Percentiles rank a stretch among this genome's conserved stretches.
Conservation (phyloP, 805 yeast species). For the Kluyveromyces aestuarii region DNA sequence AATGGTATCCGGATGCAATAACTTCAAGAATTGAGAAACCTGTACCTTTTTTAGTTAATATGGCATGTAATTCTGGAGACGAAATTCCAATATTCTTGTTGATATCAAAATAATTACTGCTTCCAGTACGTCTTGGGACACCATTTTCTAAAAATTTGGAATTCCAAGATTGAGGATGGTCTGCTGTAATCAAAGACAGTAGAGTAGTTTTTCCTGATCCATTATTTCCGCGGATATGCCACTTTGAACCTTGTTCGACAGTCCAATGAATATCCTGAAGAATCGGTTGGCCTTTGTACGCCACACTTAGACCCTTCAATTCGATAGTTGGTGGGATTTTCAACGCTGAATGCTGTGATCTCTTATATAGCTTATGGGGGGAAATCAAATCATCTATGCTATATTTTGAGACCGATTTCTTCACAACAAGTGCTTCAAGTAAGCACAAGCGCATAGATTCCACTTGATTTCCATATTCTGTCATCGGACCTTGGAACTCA, state of each 20-base stretch:
- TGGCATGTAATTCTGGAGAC: conserved; percentile 86
- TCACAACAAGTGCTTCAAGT: neutral
- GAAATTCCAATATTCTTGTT: conserved; percentile 76
- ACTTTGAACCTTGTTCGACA: conserved; percentile 61
- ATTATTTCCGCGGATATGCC: conserved; percentile 86
- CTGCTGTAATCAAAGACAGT: conserved; percentile 77
- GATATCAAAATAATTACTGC: conserved; percentile 64
- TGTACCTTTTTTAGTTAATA: conserved; percentile 48
- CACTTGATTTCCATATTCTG: conserved; percentile 17
- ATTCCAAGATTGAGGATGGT: conserved; percentile 96
- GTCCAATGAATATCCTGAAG: conserved; percentile 56
- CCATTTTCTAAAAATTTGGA: conserved; percentile 57
- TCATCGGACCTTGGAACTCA: conserved; percentile 37
- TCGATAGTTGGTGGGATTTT: conserved; percentile 32
- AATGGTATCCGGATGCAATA: conserved; percentile 62
- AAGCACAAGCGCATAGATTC: conserved; percentile 12
- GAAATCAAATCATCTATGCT: conserved; percentile 15
- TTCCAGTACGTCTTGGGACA: conserved; percentile 59
- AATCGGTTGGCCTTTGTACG: conserved; percentile 54
- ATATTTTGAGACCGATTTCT: conserved; percentile 1
- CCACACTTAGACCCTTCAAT: conserved; percentile 53
- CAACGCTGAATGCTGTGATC: conserved; percentile 7
- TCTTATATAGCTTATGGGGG: conserved; percentile 15
- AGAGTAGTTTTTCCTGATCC: conserved; percentile 93
- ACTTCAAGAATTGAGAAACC: conserved; percentile 44